phyloP scores from a whole-genome alignment of 768 basidiomycete species.

The Guyanaporus albipodus region DNA sequence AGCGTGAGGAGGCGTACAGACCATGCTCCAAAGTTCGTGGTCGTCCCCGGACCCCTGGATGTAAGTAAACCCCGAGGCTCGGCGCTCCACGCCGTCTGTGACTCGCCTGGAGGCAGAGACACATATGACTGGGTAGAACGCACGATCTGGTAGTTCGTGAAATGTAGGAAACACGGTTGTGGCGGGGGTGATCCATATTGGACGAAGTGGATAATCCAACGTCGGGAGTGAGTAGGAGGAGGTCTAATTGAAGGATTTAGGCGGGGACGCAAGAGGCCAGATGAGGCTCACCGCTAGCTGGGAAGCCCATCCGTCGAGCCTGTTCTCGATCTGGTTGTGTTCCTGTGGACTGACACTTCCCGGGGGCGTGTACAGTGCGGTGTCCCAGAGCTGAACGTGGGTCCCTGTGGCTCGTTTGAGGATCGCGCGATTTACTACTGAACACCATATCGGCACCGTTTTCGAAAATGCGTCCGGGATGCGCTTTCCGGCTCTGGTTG shows the following conservation, averaged over 20 bases:
- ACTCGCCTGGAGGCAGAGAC: constrained; percentile 80
- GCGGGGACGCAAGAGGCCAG: too few relatives aligned
- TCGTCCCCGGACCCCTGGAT: constrained; percentile 96
- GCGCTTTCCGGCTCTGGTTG: constrained; percentile 88
- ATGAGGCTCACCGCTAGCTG: constrained; percentile 52
- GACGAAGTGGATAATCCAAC: constrained; percentile 65
- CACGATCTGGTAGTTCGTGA: constrained; percentile 9
- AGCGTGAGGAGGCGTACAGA: constrained; percentile 27
- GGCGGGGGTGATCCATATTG: constrained; percentile 84
- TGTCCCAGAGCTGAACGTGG: constrained; percentile 45
- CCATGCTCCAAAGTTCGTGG: constrained; percentile 86
- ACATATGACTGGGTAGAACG: constrained; percentile 73
- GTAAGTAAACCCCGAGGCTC: constrained; percentile 71
- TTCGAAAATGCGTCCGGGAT: constrained; percentile 93
- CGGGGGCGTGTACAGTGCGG: constrained; percentile 64
- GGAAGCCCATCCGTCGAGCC: constrained; percentile 65
- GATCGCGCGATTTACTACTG: constrained; percentile 73
- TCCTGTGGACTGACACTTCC: constrained; percentile 69
- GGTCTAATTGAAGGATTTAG: constrained; percentile 37
- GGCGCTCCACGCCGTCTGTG: constrained; percentile 54
- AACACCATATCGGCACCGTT: constrained; percentile 93
- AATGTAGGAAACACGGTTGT: constrained; percentile 49
- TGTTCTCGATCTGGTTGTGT: constrained; percentile 68
- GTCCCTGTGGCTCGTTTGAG: constrained; percentile 9
- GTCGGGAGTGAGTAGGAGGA: constrained; percentile 69